phyloP scores from a whole-genome alignment of 2,329 filamentous ascomycete genomes.

The Nigrograna mackinnonii region DNA sequence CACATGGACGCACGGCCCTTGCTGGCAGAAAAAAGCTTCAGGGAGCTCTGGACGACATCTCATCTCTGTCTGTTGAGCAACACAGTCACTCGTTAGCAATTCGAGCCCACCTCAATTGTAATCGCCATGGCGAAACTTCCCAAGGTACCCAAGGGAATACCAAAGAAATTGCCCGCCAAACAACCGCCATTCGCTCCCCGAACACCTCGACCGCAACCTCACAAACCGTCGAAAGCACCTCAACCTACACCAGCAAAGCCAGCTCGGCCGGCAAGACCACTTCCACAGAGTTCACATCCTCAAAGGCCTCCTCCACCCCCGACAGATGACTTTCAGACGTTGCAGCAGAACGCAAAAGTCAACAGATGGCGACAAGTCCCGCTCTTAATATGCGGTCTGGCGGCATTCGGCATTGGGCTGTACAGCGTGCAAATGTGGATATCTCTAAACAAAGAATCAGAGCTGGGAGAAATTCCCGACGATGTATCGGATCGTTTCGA shows the following conservation, averaged over 20 bases:
- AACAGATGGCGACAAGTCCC: conserved; percentile 34
- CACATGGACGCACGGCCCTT: too few species aligned
- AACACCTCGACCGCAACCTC: conserved; percentile 14
- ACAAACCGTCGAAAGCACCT: conserved; percentile 21
- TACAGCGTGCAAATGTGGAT: conserved; percentile 43
- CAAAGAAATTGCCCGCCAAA: conserved; percentile 8
- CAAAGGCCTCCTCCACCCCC: neutral
- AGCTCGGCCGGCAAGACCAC: neutral
- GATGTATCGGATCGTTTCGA: conserved; percentile 53
- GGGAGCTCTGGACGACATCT: conserved; percentile 9
- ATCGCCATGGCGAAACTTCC: conserved; percentile 36
- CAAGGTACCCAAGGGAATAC: conserved; percentile 25
- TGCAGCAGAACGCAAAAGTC: conserved; percentile 28
- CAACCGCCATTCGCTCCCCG: conserved; percentile 3
- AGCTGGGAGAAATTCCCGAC: conserved; percentile 29
- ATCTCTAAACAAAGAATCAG: conserved; percentile 29
- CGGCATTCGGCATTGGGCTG: conserved; percentile 44
- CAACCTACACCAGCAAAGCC: conserved; percentile 17
- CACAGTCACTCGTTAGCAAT: conserved; percentile 10
- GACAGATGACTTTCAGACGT: conserved; percentile 24
- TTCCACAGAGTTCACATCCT: neutral
- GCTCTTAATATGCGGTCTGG: conserved; percentile 32
- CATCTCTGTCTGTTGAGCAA: conserved; percentile 18
- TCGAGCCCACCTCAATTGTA: neutral
- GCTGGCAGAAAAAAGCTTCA: too few species aligned